phyloP scores from a whole-genome alignment of 2,329 filamentous ascomycete species.

The Colletotrichum abscissum region DNA sequence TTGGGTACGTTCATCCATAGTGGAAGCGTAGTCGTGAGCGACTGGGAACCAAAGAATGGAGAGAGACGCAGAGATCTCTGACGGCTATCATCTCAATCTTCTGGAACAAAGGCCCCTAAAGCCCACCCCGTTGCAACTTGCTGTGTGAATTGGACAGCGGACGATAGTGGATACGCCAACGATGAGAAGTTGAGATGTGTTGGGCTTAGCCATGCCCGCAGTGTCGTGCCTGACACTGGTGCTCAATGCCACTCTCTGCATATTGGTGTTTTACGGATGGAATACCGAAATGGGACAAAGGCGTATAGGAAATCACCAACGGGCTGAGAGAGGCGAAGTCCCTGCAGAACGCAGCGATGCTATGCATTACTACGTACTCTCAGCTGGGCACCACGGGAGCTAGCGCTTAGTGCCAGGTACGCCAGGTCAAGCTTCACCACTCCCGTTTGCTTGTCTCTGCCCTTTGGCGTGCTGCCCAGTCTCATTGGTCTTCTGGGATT shows the following conservation, averaged over 20 bases:
- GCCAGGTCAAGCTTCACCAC: conserved; percentile 30
- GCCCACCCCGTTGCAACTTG: conserved; percentile 14
- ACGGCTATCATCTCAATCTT: conserved; percentile 33
- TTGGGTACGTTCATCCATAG: conserved; percentile 15
- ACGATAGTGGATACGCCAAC: conserved; percentile 19
- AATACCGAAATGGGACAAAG: not conserved
- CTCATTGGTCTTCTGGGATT: conserved; percentile 1
- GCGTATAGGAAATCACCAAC: not conserved
- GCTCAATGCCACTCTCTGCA: not conserved
- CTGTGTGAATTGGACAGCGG: conserved; percentile 10
- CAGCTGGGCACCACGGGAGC: conserved; percentile 13
- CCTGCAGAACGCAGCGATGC: conserved; percentile 28
- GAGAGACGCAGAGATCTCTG: conserved; percentile 11
- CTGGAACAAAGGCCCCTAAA: conserved; percentile 16
- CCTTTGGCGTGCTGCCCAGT: not conserved
- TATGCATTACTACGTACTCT: not conserved
- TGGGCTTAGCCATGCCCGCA: not conserved
- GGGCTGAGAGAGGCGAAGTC: not conserved
- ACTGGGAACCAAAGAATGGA: not conserved
- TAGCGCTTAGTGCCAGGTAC: conserved; percentile 31
- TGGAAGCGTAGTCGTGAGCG: not conserved
- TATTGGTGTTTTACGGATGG: not conserved
- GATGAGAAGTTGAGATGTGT: conserved; percentile 23
- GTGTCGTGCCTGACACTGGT: not conserved
- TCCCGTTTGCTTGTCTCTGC: conserved; percentile 6